Evolutionary conservation across 1,139 yeast genomes (phyloP), one percentile per base, ranked within the genome.

Genomic region (Suzukiozyma palmioleophila): DNA sequence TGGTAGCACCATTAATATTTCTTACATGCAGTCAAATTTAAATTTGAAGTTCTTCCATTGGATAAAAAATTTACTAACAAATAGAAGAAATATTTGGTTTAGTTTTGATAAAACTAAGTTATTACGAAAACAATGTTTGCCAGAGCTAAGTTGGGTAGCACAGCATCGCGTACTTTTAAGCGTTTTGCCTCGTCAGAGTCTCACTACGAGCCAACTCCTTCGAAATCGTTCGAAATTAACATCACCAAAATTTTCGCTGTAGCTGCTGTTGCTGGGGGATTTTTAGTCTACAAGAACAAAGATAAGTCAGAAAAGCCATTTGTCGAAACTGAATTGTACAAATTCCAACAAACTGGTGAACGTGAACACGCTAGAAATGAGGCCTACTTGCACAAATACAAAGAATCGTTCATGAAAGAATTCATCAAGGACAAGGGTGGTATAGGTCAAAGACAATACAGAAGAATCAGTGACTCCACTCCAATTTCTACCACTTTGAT

Each of bases 341-440:
- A 49, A 8, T 43, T 46, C 30, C 61, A 65, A 41, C 60, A 61
- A 40, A 60, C 56, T 37, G 73, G 69, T 32, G 66, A 63, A 26
- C 66, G 73, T 45, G 56, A 50, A 18, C 57, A 57, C 43, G 55
- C 60, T 50, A 64, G 76, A 60, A 63, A 59, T 45, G 71, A 65
- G 44, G 62, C 58, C 46, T 66, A 60, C 53, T 56, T 59, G 39
- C 63, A 61, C 45, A 61, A 68, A 50, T 69, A 69, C 57, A 66
- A 69, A 51, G 53, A 64, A 12, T 69, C 74, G 13, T 69, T 69
- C 52, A 58, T 69, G 46, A 69, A 67, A 53, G 60, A 60, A n/a
- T 65, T 60, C 45, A 68, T 67, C 39, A 66, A 65, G 54, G 77
- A 72, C 50, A 70, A 68, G 53, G 76, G 76, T 37, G 75, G 76